Evolutionary conservation across 495 filamentous ascomycete species (phyloP), one percentile per base, ranked within the genome.

Genomic region (Xylaria cubensis): DNA sequence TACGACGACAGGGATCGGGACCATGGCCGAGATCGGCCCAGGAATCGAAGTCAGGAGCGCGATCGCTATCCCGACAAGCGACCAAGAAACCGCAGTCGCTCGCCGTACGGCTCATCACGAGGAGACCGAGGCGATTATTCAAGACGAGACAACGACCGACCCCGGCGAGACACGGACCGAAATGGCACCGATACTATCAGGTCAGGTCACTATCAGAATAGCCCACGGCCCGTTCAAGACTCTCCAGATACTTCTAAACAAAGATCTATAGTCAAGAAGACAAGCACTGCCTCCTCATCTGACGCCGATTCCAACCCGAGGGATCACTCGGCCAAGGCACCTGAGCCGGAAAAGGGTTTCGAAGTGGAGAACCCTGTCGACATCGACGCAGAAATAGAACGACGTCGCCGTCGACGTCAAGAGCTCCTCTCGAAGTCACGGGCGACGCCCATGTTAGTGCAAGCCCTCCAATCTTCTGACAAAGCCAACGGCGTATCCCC

Each of bases 391-490:
- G 86, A 94, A 74, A 90, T 97, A 74, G 93, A 97, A 79, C 92
- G 95, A 77, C 92, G 95, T 64, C 91, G 94, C 13, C 94, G 91
- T 74, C 89, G 92, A 58, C 91, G 96, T 73, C 94, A 97, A 83
- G 94, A 93, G 34, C 93, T 97, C 74, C 90, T 93, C 78, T 93
- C 94, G 74, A 96, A 92, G 80, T 91, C 94, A 76, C 89, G 89
- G 78, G 89, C 90, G 64, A 92, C 90, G 9, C 92, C 92, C 5
- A 83, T 97, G 73, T 87, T 91, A 72, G 88, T 95, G 21, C 93
- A 96, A 80, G 92, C 92, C 63, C 82, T 97, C 48, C 89, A 92
- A 74, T 84, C 90, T 71, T 87, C 85, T 62, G 87, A 86, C 65
- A 88, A 87, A 66, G 85, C 86, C 36, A 86, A 86, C 71, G 82